Conservation (phyloP, 805 yeast genomes). For the Lipomyces oligophaga region DNA sequence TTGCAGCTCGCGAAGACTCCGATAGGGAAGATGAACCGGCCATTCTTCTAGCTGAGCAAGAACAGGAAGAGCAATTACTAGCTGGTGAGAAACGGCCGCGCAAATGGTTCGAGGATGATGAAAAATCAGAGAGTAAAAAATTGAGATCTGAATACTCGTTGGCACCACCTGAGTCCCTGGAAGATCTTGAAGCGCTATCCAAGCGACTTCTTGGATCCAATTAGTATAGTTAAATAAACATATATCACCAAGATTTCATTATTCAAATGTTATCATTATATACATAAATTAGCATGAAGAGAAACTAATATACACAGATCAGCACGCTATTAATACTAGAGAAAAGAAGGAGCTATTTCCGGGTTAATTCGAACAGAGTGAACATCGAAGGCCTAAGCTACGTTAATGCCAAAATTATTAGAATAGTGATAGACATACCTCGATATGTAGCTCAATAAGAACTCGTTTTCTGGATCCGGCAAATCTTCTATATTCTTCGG, state of each 20-base stretch:
- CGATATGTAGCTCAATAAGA: slow-evolving; percentile 84
- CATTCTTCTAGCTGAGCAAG: slow-evolving; percentile 37
- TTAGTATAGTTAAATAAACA: not conserved
- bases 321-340: slow-evolving; percentile 6
- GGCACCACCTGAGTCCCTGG: slow-evolving; percentile 85
- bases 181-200: slow-evolving; percentile 88
- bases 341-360: slow-evolving; percentile 27
- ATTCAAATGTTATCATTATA: no score
- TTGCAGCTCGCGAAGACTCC: slow-evolving; percentile 32
- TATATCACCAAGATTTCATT: not conserved
- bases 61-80: slow-evolving; percentile 51
- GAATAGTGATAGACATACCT: slow-evolving; percentile 37
- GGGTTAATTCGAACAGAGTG: slow-evolving; percentile 23
- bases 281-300: not conserved
- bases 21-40: slow-evolving; percentile 36
- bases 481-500: slow-evolving; percentile 90
- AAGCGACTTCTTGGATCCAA: slow-evolving; percentile 40
- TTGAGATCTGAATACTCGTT: slow-evolving; percentile 56
- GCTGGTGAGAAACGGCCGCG: slow-evolving; percentile 28
- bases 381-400: slow-evolving; percentile 27
- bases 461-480: slow-evolving; percentile 90
- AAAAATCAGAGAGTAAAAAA: slow-evolving; percentile 25
- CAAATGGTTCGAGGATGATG: slow-evolving; percentile 29
- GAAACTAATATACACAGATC: not conserved
- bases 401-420: no score